Evolutionary conservation across 1,284 basidiomycete species (phyloP).

Genomic region (Tilletia walkeri): DNA sequence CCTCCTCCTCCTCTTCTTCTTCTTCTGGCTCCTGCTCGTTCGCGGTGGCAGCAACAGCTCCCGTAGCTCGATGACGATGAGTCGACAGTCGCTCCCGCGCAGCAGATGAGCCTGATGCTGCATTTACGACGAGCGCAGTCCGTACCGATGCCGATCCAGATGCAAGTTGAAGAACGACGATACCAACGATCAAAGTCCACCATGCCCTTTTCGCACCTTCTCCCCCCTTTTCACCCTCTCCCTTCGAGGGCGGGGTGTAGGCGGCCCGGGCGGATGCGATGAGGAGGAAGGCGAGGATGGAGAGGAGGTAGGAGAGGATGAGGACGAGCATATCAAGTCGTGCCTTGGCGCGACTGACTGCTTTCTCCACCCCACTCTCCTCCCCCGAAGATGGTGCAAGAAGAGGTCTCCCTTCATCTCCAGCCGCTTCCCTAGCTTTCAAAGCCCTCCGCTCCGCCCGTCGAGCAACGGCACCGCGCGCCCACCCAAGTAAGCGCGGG

Average conservation of each 20-base stretch:
- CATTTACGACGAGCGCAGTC: constrained; percentile 43
- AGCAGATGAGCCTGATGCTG: constrained; percentile 22
- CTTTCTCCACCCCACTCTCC: neutral
- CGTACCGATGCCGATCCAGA: constrained; percentile 39
- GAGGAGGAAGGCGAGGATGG: constrained; percentile 20
- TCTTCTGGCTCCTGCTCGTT: constrained; percentile 19
- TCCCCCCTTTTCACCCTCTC: constrained; percentile 5
- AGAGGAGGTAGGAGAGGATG: constrained; percentile 8
- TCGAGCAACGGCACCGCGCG: neutral
- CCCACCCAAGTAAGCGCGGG: constrained; percentile 24
- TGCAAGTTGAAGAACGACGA: constrained; percentile 39
- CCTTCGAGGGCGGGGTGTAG: neutral
- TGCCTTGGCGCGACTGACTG: neutral
- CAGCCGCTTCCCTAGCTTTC: neutral
- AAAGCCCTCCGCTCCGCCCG: neutral
- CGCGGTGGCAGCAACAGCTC: no score
- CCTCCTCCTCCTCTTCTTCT: constrained; percentile 14
- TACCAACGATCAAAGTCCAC: constrained; percentile 32
- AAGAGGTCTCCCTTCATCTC: neutral
- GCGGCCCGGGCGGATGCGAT: constrained; percentile 11
- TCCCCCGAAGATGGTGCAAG: neutral
- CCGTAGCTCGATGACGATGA: no score
- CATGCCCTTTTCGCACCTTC: constrained; percentile 24
- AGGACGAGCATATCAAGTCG: constrained; percentile 16
- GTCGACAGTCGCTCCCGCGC: neutral